Conservation (phyloP, 345 rosid species). For the Dimocarpus longan region DNA sequence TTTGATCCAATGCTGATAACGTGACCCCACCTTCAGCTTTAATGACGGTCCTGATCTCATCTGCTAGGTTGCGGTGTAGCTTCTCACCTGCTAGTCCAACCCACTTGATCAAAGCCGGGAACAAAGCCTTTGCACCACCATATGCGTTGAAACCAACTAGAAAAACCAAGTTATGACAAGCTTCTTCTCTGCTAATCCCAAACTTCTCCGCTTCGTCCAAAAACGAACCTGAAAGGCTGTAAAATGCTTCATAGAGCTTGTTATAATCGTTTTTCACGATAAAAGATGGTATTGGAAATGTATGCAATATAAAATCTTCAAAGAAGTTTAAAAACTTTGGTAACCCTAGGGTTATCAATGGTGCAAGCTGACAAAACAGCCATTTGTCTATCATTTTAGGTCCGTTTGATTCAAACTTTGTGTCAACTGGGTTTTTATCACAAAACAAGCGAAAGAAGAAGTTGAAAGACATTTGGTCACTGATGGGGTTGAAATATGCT, state of each 20-base stretch:
- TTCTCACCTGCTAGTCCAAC: slow-evolving; percentile 39
- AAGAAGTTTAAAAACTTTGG: slow-evolving; percentile 16
- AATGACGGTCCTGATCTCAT: slow-evolving; percentile 45
- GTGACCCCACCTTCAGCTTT: slow-evolving; percentile 32
- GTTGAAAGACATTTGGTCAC: slow-evolving; percentile 21
- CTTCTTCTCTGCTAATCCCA: slow-evolving; percentile 40
- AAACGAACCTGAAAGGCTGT: slow-evolving; percentile 9
- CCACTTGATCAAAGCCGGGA: slow-evolving; percentile 48
- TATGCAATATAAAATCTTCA: slow-evolving; percentile 38
- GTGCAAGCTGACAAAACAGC: slow-evolving; percentile 35
- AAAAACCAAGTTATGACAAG: slow-evolving; percentile 55
- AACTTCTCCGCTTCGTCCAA: slow-evolving; percentile 40
- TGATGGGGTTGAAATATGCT: slow-evolving; percentile 25
- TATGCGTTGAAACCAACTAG: slow-evolving; percentile 38
- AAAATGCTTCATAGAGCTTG: slow-evolving; percentile 38
- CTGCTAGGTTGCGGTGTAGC: slow-evolving; percentile 34
- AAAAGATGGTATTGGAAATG: slow-evolving; percentile 33
- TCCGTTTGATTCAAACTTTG: slow-evolving; percentile 19
- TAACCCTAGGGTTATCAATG: slow-evolving; percentile 28
- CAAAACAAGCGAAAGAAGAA: slow-evolving; percentile 30
- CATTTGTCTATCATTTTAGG: slow-evolving; percentile 23
- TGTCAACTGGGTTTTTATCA: slow-evolving; percentile 8
- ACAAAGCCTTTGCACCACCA: slow-evolving; percentile 37
- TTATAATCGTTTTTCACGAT: slow-evolving; percentile 32
- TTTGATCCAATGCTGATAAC: slow-evolving; percentile 35